Evolutionary conservation across 768 basidiomycete genomes (phyloP), one percentile per base, ranked within the genome.

Genomic region (Termitomyces sp.): DNA sequence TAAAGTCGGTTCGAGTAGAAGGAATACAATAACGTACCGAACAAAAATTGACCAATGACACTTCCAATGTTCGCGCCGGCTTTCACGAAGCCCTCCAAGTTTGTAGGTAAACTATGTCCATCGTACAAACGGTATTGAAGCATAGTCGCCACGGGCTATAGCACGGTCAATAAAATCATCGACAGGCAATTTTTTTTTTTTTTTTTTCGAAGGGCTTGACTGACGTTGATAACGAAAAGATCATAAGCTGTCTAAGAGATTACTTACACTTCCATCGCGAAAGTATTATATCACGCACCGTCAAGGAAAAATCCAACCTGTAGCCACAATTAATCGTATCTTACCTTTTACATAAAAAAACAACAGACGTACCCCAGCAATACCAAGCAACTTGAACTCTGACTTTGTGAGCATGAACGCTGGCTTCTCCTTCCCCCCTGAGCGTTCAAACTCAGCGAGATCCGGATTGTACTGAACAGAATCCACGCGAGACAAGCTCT

Each of bases 281-380:
- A 1, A 34, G 5, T 4, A 4, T 15, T 8, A 21, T 15, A 32
- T 14, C 26, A 65, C 78, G 43, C 55, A 84, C 84, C 85, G 65
- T 87, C 85, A 34, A 87, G 71, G 72, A 87, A 87, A 68, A 87
- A 87, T 7, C 85, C 85, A 49, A 85, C 80, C 83, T 84, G 26
- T n/a, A 32, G 40, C 6, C 14, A 11, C 24, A n/a, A n/a, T 34
- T 37, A 35, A 11, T 42, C 4, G 1, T 19, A 28, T 11, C 40
- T 3, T 53, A 49, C 42, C 17, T 22, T 22, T 19, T 30, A 19
- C 10, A 17, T 15, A 12, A 19, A 42, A n/a, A 53, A 37, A 5
- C 34, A 32, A 22, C 1, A 48, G 8, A 51, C 30, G 35, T 43
- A 84, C 82, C 8, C 83, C 85, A 51, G 83, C 76, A 55, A 87